Base-by-base conservation (phyloP, 2,329 filamentous ascomycete genomes). In the Claviceps purpurea region DNA sequence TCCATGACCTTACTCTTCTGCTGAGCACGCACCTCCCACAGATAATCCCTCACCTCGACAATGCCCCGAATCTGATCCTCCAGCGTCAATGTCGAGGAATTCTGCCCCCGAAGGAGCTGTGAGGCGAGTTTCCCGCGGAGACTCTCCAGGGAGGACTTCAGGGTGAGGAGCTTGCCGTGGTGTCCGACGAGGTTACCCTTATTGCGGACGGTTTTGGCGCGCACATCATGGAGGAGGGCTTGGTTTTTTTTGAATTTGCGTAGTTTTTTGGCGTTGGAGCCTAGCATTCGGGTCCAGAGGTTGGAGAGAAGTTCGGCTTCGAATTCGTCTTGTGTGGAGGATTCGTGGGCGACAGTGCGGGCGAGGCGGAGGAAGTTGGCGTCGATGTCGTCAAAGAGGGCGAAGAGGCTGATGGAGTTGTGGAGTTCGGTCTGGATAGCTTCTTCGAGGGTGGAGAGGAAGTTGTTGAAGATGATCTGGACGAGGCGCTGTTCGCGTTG, bases 161-260 rank as follows among this genome's bases (percentile, higher is more conserved):
- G 76, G 2, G 85, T 85, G 51, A 93, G 75, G 41, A 97, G 78
- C 56, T 87, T 85, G 55, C 85, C 82, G 61, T 94, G 93, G 67
- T 96, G 90, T 60, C 89, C 85, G 57, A 93, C 81, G 8, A 97
- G 77, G 39, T 94, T 77, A 56, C 82, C 81, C 69, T 96, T 96
- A 71, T 96, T 95, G 55, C 81, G 79, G 24, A 95, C 82, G 1
- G 90, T 95, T 61, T 85, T 86, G 54, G 85, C 80, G 56, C 89
- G 82, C 52, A 97, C 85, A 57, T 84, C 85, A 49, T 77, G 79
- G 24, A 97, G 79, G 1, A 96, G 75, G 49, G 82, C 76, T 56
- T 85, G 84, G 73, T 97, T 97, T 69, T 87, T 88, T 66, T 95
- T 89, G 68, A 89, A 96, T 67, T 96, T 96, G 63, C 81, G 79